Base-by-base conservation (phyloP, 2,329 filamentous ascomycete genomes). In the Neoascochyta sp. region DNA sequence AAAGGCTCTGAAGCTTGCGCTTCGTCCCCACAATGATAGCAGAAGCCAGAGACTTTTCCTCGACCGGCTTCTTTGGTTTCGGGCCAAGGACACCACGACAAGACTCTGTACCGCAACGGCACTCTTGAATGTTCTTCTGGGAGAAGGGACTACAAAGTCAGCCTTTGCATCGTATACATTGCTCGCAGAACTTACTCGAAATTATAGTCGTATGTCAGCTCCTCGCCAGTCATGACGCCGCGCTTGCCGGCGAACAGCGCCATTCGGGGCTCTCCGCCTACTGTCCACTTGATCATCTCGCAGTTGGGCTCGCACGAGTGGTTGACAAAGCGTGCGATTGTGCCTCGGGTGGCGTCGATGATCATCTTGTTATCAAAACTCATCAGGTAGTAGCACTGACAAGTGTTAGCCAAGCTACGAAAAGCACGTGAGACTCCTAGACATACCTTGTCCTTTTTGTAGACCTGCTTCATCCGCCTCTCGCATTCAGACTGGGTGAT, bases 301-400 rank as follows among this genome's bases (percentile, higher is more conserved):
- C 90, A 96, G 59, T 98, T 98, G 3, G 92, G 92, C 34, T 86
- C 83, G 66, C 92, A 98, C 11, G 88, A 95, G 63, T 98, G 92
- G 60, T 98, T 98, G 60, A 98, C 89, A 62, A 98, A 98, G 33
- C 92, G 84, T 53, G 92, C 90, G 64, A 96, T 94, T 45, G 86
- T 94, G 52, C 92, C 92, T 33, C 86, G 87, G 16, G 89, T 95
- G 18, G 90, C 92, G 67, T 98, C 92, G 45, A 98, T 94, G 52
- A 96, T 94, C 80, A 96, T 92, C 63, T 93, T 92, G 63, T 95
- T 88, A 57, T 96, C 89, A 59, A 96, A 95, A 33, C 87, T 88
- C 92, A 98, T 98, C 27, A 98, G 72, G 63, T 98, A 98, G 64
- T 95, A 96, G 65, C 88, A 95, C 86, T 95, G 48, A 12, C 23